phyloP scores from a whole-genome alignment of 2,329 filamentous ascomycete species.

The Claviceps purpurea region DNA sequence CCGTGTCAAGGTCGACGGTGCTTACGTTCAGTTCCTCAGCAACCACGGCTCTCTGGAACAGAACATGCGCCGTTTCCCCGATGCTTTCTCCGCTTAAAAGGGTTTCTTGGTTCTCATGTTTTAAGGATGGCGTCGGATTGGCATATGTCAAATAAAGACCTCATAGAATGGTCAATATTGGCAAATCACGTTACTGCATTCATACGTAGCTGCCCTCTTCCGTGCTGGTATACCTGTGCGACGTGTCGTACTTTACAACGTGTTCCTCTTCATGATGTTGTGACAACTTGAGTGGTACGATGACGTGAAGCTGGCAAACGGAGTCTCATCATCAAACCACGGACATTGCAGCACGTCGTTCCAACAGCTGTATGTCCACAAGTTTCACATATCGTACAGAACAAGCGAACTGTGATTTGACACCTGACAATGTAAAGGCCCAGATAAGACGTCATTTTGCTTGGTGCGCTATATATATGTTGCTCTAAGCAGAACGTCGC shows the following conservation, averaged over 20 bases:
- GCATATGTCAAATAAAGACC: slow-evolving; percentile 26
- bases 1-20: slow-evolving; percentile 91
- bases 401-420: too few relatives aligned
- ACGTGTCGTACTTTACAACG: not conserved
- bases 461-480: too few relatives aligned
- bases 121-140: slow-evolving; percentile 31
- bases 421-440: too few relatives aligned
- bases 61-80: slow-evolving; percentile 93
- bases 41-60: slow-evolving; percentile 76
- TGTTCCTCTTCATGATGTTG: not conserved
- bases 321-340: not conserved
- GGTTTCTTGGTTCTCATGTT: slow-evolving; percentile 24
- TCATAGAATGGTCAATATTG: slow-evolving; percentile 19
- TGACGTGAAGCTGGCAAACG: not conserved
- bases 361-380: not conserved
- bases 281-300: not conserved
- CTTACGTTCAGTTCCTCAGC: slow-evolving; percentile 97
- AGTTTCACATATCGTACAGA: too few relatives aligned
- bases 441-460: too few relatives aligned
- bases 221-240: not conserved
- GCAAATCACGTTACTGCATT: slow-evolving; percentile 16
- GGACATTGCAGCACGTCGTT: not conserved
- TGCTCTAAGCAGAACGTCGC: too few relatives aligned
- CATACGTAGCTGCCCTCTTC: not conserved
- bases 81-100: slow-evolving; percentile 58